Base-by-base conservation (phyloP, 2,329 filamentous ascomycete species). In the Seiridium unicorne region DNA sequence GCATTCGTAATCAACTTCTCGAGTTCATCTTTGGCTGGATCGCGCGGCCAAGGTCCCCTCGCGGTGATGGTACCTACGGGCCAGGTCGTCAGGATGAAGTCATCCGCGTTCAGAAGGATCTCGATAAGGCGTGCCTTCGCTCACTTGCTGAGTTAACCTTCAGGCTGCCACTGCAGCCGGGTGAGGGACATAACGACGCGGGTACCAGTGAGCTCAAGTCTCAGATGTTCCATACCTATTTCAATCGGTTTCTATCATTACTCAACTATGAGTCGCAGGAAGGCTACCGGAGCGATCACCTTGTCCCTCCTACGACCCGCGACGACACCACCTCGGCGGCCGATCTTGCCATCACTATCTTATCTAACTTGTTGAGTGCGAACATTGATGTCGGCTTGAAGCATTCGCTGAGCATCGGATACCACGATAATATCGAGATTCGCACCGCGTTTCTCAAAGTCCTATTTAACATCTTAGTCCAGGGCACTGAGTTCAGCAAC, bases 341-440 rank as follows among this genome's bases (percentile, higher is more conserved):
- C 4, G 87, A 89, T 62, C 77, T 90, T 38, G 84, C 87, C 4
- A 90, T 90, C 63, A 85, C 81, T 9, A 89, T 89, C 11, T 74
- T 90, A 10, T 90, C 87, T 1, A 90, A 90, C 64, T 78, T 90
- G 1, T 74, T 90, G 6, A 89, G 87, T 66, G 87, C 88, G 3
- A 90, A 90, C 64, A 89, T 90, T 38, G 88, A 90, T 65, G 87
- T 90, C 44, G 88, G 88, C 3, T 73, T 90, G 53, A 90, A 90
- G 68, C 86, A 89, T 69, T 89, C 87, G 2, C 74, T 90, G 11
- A 87, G 84, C 62, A 89, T 90, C 61, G 88, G 88, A 10, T 90
- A 90, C 67, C 86, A 90, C 66, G 86, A 89, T 65, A 89, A 89
- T 65, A 77, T 88, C 38, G 86, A 89, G 65, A 89, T 90, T 60